phyloP scores from a whole-genome alignment of 148 eudicot genomes.

The Amaranthus hypochondriacus region DNA sequence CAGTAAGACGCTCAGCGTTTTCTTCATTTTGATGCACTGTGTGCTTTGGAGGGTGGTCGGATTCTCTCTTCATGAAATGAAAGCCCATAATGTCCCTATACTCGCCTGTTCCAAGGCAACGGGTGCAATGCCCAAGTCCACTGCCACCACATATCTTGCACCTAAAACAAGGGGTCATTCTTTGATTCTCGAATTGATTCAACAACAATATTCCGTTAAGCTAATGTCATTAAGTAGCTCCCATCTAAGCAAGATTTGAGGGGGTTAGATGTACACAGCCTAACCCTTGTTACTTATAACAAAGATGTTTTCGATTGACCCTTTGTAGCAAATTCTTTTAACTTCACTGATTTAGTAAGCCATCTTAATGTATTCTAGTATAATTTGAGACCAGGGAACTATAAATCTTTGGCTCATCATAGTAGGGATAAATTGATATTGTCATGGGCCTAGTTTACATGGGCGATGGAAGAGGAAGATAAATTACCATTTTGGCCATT shows the following conservation, averaged over 20 bases:
- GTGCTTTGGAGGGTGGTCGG: slow-evolving; percentile 13
- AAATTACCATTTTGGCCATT: slow-evolving; percentile 94
- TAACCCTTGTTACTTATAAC: too few species aligned
- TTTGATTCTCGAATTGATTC: slow-evolving; percentile 1
- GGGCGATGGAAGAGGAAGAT: slow-evolving; percentile 1
- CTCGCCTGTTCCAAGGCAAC: slow-evolving; percentile 87
- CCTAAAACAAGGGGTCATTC: slow-evolving; percentile 35
- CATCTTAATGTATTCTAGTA: too few species aligned
- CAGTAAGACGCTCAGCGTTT: slow-evolving; percentile 26
- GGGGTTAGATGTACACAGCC: too few species aligned
- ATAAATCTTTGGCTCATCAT: too few species aligned
- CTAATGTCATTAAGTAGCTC: too few species aligned
- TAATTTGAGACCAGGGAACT: too few species aligned
- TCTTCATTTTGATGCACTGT: slow-evolving; percentile 16
- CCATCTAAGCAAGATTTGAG: too few species aligned
- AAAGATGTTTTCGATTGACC: too few species aligned
- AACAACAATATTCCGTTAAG: too few species aligned
- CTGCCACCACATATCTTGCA: slow-evolving; percentile 87
- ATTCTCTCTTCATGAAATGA: slow-evolving; percentile 61
- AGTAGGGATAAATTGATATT: too few species aligned
- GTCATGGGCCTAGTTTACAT: neutral
- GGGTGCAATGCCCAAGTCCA: slow-evolving; percentile 69
- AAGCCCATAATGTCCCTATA: slow-evolving; percentile 74
- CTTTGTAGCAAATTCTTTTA: too few species aligned
- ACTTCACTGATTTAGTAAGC: too few species aligned